Evolutionary conservation across 1,139 yeast genomes (phyloP), one percentile per base, ranked within the genome.

Genomic region (Pichia sp.): DNA sequence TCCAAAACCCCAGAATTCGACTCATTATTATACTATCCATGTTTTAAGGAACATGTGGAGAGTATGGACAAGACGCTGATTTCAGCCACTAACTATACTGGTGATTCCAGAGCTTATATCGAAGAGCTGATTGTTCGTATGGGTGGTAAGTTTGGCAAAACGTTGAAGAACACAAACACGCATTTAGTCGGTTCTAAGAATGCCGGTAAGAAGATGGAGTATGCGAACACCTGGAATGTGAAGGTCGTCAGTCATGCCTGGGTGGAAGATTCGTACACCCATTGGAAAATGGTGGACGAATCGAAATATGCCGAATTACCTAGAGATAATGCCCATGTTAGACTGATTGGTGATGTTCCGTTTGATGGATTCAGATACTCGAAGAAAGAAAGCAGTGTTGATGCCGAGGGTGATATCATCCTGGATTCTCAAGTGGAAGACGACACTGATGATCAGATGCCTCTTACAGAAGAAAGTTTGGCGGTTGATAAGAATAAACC

Each of bases 101-200:
- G 97, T 0, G 94, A 85, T 57, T 85, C 96, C 0, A 71, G 99
- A 37, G 67, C 71, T 19, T 91, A 88, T 58, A 67, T 93, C 33
- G 79, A 83, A 41, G 73, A 73, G 43, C 69, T 93, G n/a, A 77
- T 86, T 9, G 70, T 73, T 15, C 72, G 83, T 0, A 63, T 88
- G 58, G 98, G 98, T 0, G 98, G 93, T 0, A 69, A 67, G 1
- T 89, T 85, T 62, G 84, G 96, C 1, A 79, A 83, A 35, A 81
- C 85, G 3, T 70, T 93, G 48, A 79, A 74, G 44, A 76, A 75
- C 10, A 7, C 22, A 6, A 86, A 87, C 54, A 85, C 95, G 4
- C 88, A 81, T 62, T 69, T 93, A 41, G 74, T 93, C 14, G 81
- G 89, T 4, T 85, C 90, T 0, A 73, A 73, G 36, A 76, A 86